A percentile compares a stretch with the other conserved stretches of the same genome.
Evolutionary conservation across 352 stramenopile species (phyloP).

Genomic region (Aphanomyces euteiches): DNA sequence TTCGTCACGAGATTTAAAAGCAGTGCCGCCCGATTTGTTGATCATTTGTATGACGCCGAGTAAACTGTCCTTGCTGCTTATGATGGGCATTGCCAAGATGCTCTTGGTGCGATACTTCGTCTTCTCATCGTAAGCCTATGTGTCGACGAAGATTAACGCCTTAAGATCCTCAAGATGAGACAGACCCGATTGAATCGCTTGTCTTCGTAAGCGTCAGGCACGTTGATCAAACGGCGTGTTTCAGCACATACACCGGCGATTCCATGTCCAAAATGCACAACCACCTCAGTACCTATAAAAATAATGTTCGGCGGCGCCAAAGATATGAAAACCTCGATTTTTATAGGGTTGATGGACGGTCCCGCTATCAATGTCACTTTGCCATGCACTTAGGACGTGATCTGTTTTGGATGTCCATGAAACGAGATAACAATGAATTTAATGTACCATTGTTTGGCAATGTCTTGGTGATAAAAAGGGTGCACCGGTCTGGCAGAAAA

Average conservation of each 20-base stretch:
- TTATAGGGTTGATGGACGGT: constrained; percentile 15
- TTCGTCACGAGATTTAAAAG: constrained; percentile 75
- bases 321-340: neutral
- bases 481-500: constrained; percentile 50
- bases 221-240: constrained; percentile 59
- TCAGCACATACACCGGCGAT: constrained; percentile 72
- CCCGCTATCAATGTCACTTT: constrained; percentile 26
- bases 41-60: constrained; percentile 77
- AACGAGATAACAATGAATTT: neutral
- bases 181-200: constrained; percentile 57
- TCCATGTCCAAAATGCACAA: constrained; percentile 60
- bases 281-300: constrained; percentile 6
- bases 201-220: constrained; percentile 69
- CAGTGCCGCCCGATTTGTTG: constrained; percentile 71
- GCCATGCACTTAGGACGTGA: constrained; percentile 24
- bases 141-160: no score
- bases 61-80: constrained; percentile 50
- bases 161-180: no score
- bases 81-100: constrained; percentile 68
- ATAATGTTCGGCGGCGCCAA: neutral
- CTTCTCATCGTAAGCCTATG: constrained; percentile 63
- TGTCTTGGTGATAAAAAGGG: constrained; percentile 63
- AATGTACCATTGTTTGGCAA: constrained; percentile 11
- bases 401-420: neutral
- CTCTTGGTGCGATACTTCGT: constrained; percentile 79